Base-by-base conservation (phyloP, 2,329 filamentous ascomycete genomes). In the Phialophora verrucosa region DNA sequence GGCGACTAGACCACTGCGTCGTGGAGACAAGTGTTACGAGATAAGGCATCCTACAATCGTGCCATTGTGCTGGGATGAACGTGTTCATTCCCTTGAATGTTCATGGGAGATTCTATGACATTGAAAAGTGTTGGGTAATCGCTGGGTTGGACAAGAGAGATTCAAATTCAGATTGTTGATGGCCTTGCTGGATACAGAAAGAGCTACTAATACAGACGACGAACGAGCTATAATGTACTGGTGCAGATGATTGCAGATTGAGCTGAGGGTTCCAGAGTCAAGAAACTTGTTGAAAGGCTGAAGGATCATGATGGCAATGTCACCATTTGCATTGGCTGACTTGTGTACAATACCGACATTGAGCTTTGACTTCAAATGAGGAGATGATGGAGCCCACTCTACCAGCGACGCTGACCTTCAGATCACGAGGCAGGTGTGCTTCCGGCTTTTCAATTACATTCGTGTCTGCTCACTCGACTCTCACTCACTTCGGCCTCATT, bases 121-220 rank as follows among this genome's bases (percentile, higher is more conserved):
- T 59, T 27, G 31, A 61, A 66, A 63, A 47, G 32, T 35, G 47
- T 42, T 60, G 49, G 57, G 29, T 62, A 58, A 20, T 25, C 27
- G 47, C 49, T 57, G 32, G 31, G 47, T 59, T 49, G 56, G 57
- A 27, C 38, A 31, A 67, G 57, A 64, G 51, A 55, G 4, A 20
- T 35, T 59, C 25, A 23, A 50, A 59, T 32, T 55, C 65, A 66
- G 64, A 63, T 59, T 66, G 64, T 55, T 60, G 32, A 66, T 59
- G 65, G 56, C 1, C 14, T 61, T 53, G 59, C 59, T 44, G 54
- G 32, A 64, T 59, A 64, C 47, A 59, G 49, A 51, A 59, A 64
- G 32, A 55, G 38, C 27, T 54, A 51, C 27, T 64, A 57, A 64
- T 57, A 54, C 29, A 44, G 54, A 35, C 12, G 23, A 12, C 47